A percentile compares a stretch with the other conserved stretches of the same genome.
Evolutionary conservation across 768 basidiomycete species (phyloP).

Genomic region (Lentinula lateritia): DNA sequence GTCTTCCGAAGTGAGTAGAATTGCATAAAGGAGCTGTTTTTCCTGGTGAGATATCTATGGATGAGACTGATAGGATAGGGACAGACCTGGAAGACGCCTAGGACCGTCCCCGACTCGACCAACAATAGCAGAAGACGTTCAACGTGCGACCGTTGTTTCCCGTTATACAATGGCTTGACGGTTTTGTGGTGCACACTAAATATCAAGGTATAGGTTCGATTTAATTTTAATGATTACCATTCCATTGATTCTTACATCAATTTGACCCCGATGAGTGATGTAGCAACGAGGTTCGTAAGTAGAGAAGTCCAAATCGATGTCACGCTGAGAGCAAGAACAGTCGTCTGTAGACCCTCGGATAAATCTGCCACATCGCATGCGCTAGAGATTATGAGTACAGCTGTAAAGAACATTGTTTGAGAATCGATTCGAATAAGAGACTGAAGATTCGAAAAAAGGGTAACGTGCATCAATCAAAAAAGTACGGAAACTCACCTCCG

Average conservation of each 20-base stretch:
- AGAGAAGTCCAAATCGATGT: not conserved
- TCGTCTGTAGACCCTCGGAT: not conserved
- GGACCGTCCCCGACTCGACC: not conserved
- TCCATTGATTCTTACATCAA: not conserved
- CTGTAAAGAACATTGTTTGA: not conserved
- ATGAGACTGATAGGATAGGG: not conserved
- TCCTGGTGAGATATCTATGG: not conserved
- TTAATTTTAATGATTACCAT: not conserved
- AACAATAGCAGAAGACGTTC: not conserved
- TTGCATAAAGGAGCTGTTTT: not conserved
- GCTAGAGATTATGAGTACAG: not conserved
- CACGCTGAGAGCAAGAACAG: not conserved
- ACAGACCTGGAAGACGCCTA: not conserved
- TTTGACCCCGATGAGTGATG: not conserved
- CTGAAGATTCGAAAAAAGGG: not conserved
- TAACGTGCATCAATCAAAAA: not conserved
- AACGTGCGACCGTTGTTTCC: not conserved
- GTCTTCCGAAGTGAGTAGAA: not conserved
- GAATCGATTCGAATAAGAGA: not conserved
- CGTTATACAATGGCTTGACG: not conserved
- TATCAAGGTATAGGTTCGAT: not conserved
- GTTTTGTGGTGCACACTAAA: not conserved
- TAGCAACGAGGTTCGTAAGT: not conserved
- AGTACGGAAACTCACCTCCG: not conserved
- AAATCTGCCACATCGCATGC: not conserved